Conservation (phyloP, 2,329 filamentous ascomycete species). For the Hypoxylon rubiginosum region DNA sequence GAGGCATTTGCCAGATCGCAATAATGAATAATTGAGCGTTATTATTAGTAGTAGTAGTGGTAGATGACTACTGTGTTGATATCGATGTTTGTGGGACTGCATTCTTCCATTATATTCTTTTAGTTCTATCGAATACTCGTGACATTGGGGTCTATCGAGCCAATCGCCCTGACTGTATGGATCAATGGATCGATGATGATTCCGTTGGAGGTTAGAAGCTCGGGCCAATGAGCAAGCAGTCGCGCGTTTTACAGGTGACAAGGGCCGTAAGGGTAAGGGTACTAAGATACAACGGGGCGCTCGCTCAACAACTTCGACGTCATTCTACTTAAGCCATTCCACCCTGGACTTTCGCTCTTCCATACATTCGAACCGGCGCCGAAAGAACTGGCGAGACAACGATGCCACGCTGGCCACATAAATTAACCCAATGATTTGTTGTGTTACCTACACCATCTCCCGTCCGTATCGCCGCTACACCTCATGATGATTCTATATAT, state of each 20-base stretch:
- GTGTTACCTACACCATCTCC: not conserved
- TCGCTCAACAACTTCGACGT: constrained; percentile 24
- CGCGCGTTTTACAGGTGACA: not conserved
- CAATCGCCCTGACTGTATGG: not conserved
- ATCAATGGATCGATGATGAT: not conserved
- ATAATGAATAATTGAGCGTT: constrained; percentile 43
- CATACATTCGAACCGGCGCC: constrained; percentile 12
- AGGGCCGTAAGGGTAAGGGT: not conserved
- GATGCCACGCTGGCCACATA: constrained; percentile 9
- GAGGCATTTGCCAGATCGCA: constrained; percentile 48
- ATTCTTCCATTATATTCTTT: not conserved
- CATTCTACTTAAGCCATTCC: constrained; percentile 26
- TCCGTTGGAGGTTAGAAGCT: not conserved
- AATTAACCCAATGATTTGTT: not conserved
- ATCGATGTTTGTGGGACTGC: not conserved
- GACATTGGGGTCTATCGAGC: not conserved
- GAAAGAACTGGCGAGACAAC: constrained; percentile 20
- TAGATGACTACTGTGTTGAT: not conserved
- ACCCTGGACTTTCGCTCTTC: not conserved
- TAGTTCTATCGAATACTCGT: not conserved
- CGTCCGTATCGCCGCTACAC: not conserved
- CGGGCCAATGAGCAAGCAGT: constrained; percentile 14
- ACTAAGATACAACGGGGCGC: constrained; percentile 12
- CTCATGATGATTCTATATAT: constrained; percentile 37
- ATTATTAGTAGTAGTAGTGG: not conserved